Base-by-base conservation (phyloP, 2,329 filamentous ascomycete genomes). In the Fusarium haematococcum region DNA sequence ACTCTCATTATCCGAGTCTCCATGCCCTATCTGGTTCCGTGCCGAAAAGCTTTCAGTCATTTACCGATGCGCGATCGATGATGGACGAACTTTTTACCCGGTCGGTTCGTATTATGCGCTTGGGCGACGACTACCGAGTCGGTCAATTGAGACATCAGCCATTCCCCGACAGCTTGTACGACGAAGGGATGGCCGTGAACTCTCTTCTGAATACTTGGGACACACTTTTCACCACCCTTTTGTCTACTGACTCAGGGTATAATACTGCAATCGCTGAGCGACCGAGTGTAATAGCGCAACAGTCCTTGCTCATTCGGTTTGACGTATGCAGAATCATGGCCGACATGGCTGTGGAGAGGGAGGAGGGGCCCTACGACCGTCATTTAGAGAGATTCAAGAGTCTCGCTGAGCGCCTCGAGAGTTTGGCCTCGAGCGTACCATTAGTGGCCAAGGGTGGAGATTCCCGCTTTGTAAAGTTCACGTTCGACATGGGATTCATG, bases 401-500 rank as follows among this genome's bases (percentile, higher is more conserved):
- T 9, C 25, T 58, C 27, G 14, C 27, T 20, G 37, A 23, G 7
- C 37, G 20, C 20, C 62, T 64, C 10, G 50, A 25, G 23, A 58
- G 9, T 45, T 14, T 64, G 4, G 62, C 48, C 16, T 63, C 45
- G 20, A 41, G 25, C 14, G 7, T 32, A 7, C 23, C 35, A 25
- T 16, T 37, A 3, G 9, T 18, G 5, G 48, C 18, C 23, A 33
- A 43, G 16, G 20, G 35, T 18, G 43, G 20, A 33, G 58, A 48
- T 20, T 4, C n/a, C 6, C 50, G 25, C 16, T 13, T 30, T 7
- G 14, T 20, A 45, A 58, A 45, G 27, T 64, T 64, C 52, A 58
- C 50, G 7, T 64, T 64, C 41, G 52, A 64, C n/a, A 64, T 64
- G 62, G 62, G 50, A 1, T 64, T 58, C 8, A 64, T 58, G 50